A percentile compares a stretch with the other conserved stretches of the same genome.
phyloP scores from a whole-genome alignment of 1,139 yeast genomes.

The Suhomyces terraborum region DNA sequence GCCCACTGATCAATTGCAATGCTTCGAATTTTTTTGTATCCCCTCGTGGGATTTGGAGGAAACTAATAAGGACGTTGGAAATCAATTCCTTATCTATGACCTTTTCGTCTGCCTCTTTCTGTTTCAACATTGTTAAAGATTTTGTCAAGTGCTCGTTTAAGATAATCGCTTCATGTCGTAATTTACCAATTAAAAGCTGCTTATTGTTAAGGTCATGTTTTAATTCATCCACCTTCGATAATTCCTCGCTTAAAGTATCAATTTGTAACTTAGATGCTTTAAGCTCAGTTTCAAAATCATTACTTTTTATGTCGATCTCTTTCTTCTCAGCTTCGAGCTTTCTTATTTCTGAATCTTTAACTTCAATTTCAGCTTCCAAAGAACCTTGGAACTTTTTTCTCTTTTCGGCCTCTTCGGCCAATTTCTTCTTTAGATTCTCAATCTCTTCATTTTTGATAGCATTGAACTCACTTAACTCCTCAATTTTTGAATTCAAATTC shows the following conservation, averaged over 20 bases:
- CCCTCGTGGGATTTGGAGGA: constrained; percentile 84
- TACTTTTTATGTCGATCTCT: constrained; percentile 4
- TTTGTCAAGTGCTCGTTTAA: constrained; percentile 92
- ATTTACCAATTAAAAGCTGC: constrained; percentile 79
- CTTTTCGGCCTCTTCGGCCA: constrained; percentile 9
- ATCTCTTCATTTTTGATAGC: constrained; percentile 12
- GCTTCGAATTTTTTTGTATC: constrained; percentile 95
- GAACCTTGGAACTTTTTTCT: constrained; percentile 12
- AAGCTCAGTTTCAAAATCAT: constrained; percentile 21
- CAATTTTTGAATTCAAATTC: constrained; percentile 43
- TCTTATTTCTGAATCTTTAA: constrained; percentile 12
- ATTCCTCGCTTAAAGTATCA: constrained; percentile 8
- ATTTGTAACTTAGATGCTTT: constrained; percentile 16
- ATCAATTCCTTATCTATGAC: constrained; percentile 85
- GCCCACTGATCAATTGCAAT: constrained; percentile 76
- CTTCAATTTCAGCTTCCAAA: constrained; percentile 1
- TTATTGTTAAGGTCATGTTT: constrained; percentile 59
- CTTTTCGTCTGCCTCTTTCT: constrained; percentile 62
- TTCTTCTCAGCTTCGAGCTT: constrained; percentile 3
- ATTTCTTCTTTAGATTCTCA: constrained; percentile 11
- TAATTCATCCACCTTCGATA: constrained; percentile 22
- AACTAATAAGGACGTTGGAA: constrained; percentile 81
- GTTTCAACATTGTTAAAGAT: constrained; percentile 76
- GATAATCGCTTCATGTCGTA: constrained; percentile 94
- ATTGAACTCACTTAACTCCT: constrained; percentile 43